These are phyloP conservation scores for Penicillium soppii DNA, from an alignment of 495 filamentous ascomycete genomes.

Conservation along the genomic window DNA sequence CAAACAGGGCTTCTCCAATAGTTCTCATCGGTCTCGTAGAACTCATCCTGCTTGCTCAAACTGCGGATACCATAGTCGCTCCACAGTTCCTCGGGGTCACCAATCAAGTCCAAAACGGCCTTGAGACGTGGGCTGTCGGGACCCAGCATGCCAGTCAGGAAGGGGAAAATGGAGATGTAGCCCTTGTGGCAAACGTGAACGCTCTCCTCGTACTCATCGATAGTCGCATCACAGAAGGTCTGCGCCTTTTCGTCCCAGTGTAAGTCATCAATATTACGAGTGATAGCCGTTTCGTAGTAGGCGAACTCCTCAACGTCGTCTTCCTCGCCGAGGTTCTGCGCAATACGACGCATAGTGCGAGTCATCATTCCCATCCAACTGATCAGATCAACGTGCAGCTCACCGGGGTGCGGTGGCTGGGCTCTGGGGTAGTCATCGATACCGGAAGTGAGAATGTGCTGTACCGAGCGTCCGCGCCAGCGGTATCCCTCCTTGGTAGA, in stretches of 20 bases:
- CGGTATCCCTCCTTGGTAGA: constrained; percentile 88
- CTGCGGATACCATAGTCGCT: constrained; percentile 82
- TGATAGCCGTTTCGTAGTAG: constrained; percentile 74
- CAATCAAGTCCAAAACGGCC: constrained; percentile 71
- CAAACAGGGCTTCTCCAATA: constrained; percentile 97
- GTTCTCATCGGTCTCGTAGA: constrained; percentile 89
- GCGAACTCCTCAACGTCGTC: constrained; percentile 73
- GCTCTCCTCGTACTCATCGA: constrained; percentile 93
- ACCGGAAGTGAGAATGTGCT: constrained; percentile 88
- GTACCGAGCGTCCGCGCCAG: constrained; percentile 87
- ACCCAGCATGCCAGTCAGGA: constrained; percentile 75
- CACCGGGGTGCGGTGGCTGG: constrained; percentile 95
- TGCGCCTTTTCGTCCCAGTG: constrained; percentile 82
- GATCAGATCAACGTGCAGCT: constrained; percentile 92
- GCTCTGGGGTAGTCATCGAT: constrained; percentile 94
- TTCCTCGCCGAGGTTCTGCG: constrained; percentile 62
- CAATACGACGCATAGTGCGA: constrained; percentile 74
- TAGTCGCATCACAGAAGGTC: constrained; percentile 91
- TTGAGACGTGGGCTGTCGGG: constrained; percentile 72
- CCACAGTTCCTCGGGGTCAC: constrained; percentile 82
- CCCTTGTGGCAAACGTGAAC: constrained; percentile 92
- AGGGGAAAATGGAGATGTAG: constrained; percentile 92
- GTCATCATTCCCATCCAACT: constrained; percentile 98
- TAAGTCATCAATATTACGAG: constrained; percentile 86
- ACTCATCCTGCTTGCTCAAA: constrained; percentile 76